Evolutionary conservation across 225 moss, liverwort and hornwort genomes (phyloP).

Genomic region (Sphagnum contortum): DNA sequence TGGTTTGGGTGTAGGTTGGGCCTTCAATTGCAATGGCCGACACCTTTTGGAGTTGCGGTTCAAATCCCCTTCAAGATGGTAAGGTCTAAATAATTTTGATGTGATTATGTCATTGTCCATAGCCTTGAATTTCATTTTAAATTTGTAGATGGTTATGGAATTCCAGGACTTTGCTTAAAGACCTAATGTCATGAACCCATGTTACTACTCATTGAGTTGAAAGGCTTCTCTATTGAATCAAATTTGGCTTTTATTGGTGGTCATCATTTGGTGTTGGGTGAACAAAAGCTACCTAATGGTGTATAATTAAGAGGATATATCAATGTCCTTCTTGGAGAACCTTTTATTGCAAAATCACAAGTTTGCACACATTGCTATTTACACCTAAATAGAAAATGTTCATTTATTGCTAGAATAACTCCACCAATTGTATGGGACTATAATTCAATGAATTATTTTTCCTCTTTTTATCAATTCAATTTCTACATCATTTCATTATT

Average conservation of each 20-base stretch:
- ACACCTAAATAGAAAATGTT: conserved; percentile 95
- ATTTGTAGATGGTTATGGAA: conserved; percentile 66
- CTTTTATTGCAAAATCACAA: conserved; percentile 95
- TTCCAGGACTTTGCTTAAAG: conserved; percentile 83
- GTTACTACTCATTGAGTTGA: too few species aligned
- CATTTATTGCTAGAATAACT: conserved; percentile 89
- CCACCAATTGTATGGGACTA: conserved; percentile 92
- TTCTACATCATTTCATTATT: too few species aligned
- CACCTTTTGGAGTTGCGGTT: too few species aligned
- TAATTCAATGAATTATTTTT: conserved; percentile 33
- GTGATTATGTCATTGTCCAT: too few species aligned
- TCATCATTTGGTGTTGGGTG: conserved; percentile 8
- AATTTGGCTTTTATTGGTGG: too few species aligned
- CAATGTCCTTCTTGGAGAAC: conserved; percentile 93
- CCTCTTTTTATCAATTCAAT: not conserved
- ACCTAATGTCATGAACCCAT: too few species aligned
- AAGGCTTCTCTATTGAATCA: too few species aligned
- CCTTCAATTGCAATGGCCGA: too few species aligned
- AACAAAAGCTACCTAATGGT: conserved; percentile 73
- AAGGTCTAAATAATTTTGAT: too few species aligned
- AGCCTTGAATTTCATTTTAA: too few species aligned
- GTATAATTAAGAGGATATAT: conserved; percentile 84
- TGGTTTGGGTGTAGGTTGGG: too few species aligned
- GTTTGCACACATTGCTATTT: conserved; percentile 94
- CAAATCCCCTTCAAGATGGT: too few species aligned